A percentile compares a stretch with the other conserved stretches of the same genome.
Conservation (phyloP, 2,329 filamentous ascomycete species). For the Diaporthe capsici region DNA sequence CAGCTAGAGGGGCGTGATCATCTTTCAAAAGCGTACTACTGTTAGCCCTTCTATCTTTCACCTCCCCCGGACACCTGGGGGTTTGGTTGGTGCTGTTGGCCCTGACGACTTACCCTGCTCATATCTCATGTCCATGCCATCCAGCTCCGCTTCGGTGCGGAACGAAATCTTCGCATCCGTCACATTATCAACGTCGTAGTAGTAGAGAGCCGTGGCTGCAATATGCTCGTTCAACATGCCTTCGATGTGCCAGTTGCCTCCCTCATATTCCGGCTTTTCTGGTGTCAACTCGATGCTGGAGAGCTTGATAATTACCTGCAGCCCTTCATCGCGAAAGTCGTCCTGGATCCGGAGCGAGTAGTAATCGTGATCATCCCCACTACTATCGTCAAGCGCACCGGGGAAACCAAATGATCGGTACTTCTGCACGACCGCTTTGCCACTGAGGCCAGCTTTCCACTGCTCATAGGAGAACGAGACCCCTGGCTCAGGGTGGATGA, state of each 20-base stretch:
- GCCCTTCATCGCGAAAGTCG: slow-evolving; percentile 53
- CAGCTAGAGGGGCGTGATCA: slow-evolving; percentile 43
- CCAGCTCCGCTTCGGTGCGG: slow-evolving; percentile 50
- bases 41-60: neutral
- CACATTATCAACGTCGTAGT: slow-evolving; percentile 67
- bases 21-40: slow-evolving; percentile 16
- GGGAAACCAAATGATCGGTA: neutral
- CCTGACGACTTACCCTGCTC: slow-evolving; percentile 10
- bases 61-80: too few relatives aligned
- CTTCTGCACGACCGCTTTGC: neutral
- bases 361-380: slow-evolving; percentile 44
- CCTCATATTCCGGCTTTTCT: slow-evolving; percentile 63
- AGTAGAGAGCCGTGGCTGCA: slow-evolving; percentile 68
- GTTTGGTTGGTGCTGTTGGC: neutral
- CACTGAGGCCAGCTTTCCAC: neutral
- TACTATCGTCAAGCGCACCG: neutral
- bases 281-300: slow-evolving; percentile 71
- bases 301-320: slow-evolving; percentile 77
- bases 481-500: slow-evolving; percentile 41
- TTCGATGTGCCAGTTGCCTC: slow-evolving; percentile 64
- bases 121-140: slow-evolving; percentile 15
- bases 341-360: slow-evolving; percentile 43
- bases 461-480: slow-evolving; percentile 34
- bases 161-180: slow-evolving; percentile 60
- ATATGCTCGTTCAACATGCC: slow-evolving; percentile 68